Base-by-base conservation (phyloP, 2,329 filamentous ascomycete genomes). In the Xylariaceae sp. region DNA sequence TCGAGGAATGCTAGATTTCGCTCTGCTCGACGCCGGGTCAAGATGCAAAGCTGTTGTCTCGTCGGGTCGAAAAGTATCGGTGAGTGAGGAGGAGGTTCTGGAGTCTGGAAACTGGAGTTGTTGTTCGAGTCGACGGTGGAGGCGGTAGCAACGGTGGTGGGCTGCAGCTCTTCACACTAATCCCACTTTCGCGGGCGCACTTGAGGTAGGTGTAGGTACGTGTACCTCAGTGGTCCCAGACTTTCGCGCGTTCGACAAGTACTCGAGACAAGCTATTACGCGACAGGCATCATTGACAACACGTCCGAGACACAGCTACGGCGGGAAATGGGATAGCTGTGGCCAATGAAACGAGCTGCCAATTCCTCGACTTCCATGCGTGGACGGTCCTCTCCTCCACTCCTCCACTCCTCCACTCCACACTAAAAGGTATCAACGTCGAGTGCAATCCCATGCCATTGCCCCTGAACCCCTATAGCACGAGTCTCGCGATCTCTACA, bases 1-100 rank as follows among this genome's bases (percentile, higher is more conserved):
- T 55, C 50, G 45, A 53, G 42, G 47, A 48, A 42, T 50, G 47
- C 41, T 44, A 47, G 46, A 42, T 42, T 48, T 31, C 9, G 17
- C 22, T 18, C n/a, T 43, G 31, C 36, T 59, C 47, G 60, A 64
- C 59, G 48, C 62, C 58, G 62, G 61, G 61, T 56, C 61, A 61
- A 62, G 7, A 7, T 28, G 22, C 22, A 28, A 28, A 28, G 22
- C 22, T 28, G 4, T 28, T 7, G 22, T 28, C 22, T 7, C 7
- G 22, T 28, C 22, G 22, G 22, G 4, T 5, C 22, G 7, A 7
- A 28, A 62, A 65, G 60, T 66, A 66, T 67, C 65, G 65, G 65
- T 67, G 65, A 66, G 59, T 43, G 46, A 59, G 52, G 55, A 42
- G 42, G 33, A 53, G 48, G 28, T 19, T 40, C 42, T 44, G 54